Base-by-base conservation (phyloP, 2,329 filamentous ascomycete genomes). In the Bipolaris oryzae region DNA sequence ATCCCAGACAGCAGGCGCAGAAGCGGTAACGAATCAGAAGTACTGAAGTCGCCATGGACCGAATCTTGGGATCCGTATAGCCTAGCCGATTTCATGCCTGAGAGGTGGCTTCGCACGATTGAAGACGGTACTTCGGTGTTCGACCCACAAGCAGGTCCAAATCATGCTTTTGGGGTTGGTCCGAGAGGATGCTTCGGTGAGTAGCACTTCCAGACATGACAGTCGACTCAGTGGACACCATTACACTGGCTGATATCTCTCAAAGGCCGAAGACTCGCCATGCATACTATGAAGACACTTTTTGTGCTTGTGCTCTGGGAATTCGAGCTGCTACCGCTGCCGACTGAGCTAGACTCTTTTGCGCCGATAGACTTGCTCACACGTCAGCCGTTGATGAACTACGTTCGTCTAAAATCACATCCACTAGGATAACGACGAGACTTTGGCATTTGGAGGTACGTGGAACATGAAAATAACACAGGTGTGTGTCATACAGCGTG, bases 111-210 rank as follows among this genome's bases (percentile, higher is more conserved):
- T 41, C 38, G 38, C 20, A 21, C 3, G 38, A 41, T 7, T 21
- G 38, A 41, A 41, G 38, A 41, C 20, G 38, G 38, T 18, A 41
- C 38, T 41, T 41, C 3, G 21, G 18, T 16, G 38, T 41, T 41
- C 38, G 38, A 41, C 38, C 38, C 38, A 41, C 38, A 41, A 41
- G 38, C 38, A 41, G 38, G 38, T 41, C 38, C 38, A 41, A 41
- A 41, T 41, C 38, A 16, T 41, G 16, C 38, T 11, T 41, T 41
- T 41, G 38, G 20, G 38, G 38, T 41, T 35, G 34, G 34, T 35
- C 34, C 34, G 34, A 35, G 34, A 16, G 34, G 34, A 7, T 35
- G 34, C 34, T 35, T 35, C 34, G 34, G 34, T 35, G 7, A 35
- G 34, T 35, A 35, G 13, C 15, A 31, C 34, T 16, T 16, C 34